These are phyloP conservation scores for Blastobotrys terrestris DNA, from an alignment of 805 yeast genomes.

Conservation along the genomic window DNA sequence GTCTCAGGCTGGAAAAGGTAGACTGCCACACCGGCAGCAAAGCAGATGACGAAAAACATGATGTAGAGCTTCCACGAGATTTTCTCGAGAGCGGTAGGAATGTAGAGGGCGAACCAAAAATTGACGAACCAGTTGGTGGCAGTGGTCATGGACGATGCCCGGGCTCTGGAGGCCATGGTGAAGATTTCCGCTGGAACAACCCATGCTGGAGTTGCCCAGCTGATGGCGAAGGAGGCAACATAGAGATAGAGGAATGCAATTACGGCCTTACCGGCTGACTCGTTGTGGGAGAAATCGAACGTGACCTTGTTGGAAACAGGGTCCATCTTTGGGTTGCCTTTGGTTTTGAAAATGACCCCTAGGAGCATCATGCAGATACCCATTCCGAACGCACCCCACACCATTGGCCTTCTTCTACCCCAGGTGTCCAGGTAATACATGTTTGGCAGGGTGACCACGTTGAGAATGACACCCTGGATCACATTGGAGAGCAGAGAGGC, in stretches of 20 bases:
- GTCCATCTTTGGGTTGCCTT: constrained; percentile 14
- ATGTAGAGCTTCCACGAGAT: constrained; percentile 66
- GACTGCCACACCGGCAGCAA: constrained; percentile 54
- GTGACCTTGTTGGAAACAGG: constrained; percentile 19
- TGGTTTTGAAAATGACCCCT: constrained; percentile 39
- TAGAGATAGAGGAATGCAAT: constrained; percentile 45
- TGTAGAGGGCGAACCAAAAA: constrained; percentile 57
- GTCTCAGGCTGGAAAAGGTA: constrained; percentile 72
- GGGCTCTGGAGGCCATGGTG: constrained; percentile 52
- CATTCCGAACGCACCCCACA: constrained; percentile 15
- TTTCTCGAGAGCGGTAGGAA: constrained; percentile 59
- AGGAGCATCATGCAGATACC: constrained; percentile 40
- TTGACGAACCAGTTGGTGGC: constrained; percentile 41
- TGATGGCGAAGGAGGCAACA: constrained; percentile 44
- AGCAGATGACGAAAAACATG: constrained; percentile 54
- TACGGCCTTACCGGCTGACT: constrained; percentile 29
- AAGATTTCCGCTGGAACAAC: constrained; percentile 62
- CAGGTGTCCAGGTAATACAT: constrained; percentile 33
- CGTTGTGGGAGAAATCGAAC: constrained; percentile 13
- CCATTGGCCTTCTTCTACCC: constrained; percentile 23
- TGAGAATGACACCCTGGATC: constrained; percentile 55
- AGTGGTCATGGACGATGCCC: constrained; percentile 51
- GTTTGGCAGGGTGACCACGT: constrained; percentile 62
- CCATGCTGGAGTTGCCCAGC: constrained; percentile 65
- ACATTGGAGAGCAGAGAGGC: constrained; percentile 61